Evolutionary conservation across 345 rosid species (phyloP).

Genomic region (Triadica sebifera): DNA sequence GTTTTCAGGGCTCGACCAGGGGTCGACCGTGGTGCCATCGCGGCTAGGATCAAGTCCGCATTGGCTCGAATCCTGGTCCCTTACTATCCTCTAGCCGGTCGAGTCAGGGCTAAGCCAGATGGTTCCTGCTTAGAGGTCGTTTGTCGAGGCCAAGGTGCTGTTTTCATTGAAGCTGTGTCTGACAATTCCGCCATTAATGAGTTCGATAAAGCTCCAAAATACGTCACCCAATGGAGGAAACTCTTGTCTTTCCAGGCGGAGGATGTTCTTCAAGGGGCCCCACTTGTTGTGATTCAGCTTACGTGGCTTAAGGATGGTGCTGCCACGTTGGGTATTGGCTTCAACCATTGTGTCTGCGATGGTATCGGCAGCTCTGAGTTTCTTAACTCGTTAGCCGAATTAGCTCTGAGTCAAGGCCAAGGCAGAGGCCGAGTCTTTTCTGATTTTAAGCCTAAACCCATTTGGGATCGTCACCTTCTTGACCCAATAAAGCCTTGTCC

Average conservation of each 20-base stretch:
- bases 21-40: conserved; percentile 28
- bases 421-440: conserved; percentile 12
- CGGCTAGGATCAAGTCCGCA: conserved; percentile 52
- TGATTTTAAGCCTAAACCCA: conserved; percentile 31
- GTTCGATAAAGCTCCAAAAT: conserved; percentile 52
- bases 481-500: conserved; percentile 24
- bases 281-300: conserved; percentile 72
- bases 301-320: conserved; percentile 82
- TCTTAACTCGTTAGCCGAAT: conserved; percentile 59
- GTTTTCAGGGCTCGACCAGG: conserved; percentile 44
- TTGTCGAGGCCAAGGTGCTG: conserved; percentile 67
- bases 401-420: conserved; percentile 24
- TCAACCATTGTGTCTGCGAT: conserved; percentile 72
- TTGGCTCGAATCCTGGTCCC: conserved; percentile 58
- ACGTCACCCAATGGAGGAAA: conserved; percentile 68
- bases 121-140: conserved; percentile 54
- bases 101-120: conserved; percentile 52
- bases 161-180: conserved; percentile 57
- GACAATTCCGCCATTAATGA: conserved; percentile 38
- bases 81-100: conserved; percentile 80
- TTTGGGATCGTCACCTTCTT: conserved; percentile 79
- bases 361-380: conserved; percentile 79
- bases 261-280: conserved; percentile 74
- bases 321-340: conserved; percentile 61
- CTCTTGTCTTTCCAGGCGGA: conserved; percentile 54